These are phyloP conservation scores for Nicotiana paniculata DNA, from an alignment of 257 asterid genomes.

Conservation along the genomic window DNA sequence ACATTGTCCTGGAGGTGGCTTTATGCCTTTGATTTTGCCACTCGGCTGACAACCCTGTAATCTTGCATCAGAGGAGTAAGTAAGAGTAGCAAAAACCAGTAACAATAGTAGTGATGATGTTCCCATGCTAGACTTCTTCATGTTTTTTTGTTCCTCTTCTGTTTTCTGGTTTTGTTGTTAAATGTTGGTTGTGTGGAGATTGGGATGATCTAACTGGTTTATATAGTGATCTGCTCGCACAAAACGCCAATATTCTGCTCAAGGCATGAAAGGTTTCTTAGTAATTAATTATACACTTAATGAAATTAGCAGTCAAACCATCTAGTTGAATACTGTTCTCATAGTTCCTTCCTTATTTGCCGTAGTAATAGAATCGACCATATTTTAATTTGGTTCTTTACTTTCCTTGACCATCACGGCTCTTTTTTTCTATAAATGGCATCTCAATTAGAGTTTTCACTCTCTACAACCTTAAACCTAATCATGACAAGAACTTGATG, in stretches of 20 bases:
- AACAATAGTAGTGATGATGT: constrained; percentile 3
- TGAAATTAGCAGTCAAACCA: background rate
- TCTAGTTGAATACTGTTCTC: too few species aligned
- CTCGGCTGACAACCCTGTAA: constrained; percentile 27
- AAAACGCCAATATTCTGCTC: background rate
- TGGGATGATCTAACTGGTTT: background rate
- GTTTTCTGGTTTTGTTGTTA: background rate
- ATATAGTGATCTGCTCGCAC: background rate
- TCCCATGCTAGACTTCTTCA: background rate
- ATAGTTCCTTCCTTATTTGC: background rate
- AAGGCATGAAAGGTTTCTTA: background rate
- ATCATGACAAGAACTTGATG: background rate
- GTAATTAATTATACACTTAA: background rate
- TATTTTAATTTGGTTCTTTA: background rate
- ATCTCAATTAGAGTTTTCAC: background rate
- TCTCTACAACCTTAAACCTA: background rate
- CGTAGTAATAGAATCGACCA: background rate
- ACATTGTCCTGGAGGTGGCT: constrained; percentile 39
- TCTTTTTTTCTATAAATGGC: background rate
- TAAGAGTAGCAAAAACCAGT: background rate
- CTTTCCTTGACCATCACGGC: background rate
- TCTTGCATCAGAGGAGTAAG: background rate
- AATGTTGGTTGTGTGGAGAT: background rate
- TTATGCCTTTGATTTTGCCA: constrained; percentile 24
- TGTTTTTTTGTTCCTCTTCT: background rate